phyloP scores from a whole-genome alignment of 192 early-diverging fungal genomes.

The Gigaspora rosea region DNA sequence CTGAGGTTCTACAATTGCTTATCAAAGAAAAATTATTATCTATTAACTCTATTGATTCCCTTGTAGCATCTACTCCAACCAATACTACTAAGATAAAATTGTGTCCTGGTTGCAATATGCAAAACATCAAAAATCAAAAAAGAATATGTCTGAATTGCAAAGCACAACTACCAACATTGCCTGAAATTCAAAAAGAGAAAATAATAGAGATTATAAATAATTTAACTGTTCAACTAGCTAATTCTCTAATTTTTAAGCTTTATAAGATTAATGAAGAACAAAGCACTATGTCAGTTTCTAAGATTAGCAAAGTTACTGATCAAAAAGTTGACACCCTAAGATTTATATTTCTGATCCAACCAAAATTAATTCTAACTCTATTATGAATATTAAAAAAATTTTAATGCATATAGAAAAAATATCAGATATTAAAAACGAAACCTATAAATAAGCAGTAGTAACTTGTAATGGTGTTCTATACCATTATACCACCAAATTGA shows the following conservation, averaged over 20 bases:
- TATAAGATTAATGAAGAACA: conserved; percentile 2
- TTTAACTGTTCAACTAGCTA: not conserved
- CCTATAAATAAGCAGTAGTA: too few relatives aligned
- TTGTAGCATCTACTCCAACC: not conserved
- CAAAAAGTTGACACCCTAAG: too few relatives aligned
- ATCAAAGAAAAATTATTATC: conserved; percentile 13
- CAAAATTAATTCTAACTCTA: too few relatives aligned
- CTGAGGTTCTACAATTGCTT: conserved; percentile 1
- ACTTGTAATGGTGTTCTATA: too few relatives aligned
- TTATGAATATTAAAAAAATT: too few relatives aligned
- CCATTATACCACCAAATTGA: too few relatives aligned
- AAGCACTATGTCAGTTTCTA: not conserved
- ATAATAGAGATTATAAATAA: not conserved
- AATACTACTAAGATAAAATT: conserved; percentile 8
- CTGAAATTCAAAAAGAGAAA: not conserved
- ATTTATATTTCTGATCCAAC: not conserved
- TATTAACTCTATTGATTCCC: not conserved
- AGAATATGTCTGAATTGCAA: not conserved
- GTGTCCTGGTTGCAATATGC: not conserved
- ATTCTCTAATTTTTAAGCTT: conserved; percentile 15
- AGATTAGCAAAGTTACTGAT: not conserved
- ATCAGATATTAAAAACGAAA: not conserved
- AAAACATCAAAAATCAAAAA: conserved; percentile 26
- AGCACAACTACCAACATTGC: not conserved
- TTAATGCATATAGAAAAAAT: not conserved